Base-by-base conservation (phyloP, 179 eudicot genomes). In the Sideroxylon spinosum region DNA sequence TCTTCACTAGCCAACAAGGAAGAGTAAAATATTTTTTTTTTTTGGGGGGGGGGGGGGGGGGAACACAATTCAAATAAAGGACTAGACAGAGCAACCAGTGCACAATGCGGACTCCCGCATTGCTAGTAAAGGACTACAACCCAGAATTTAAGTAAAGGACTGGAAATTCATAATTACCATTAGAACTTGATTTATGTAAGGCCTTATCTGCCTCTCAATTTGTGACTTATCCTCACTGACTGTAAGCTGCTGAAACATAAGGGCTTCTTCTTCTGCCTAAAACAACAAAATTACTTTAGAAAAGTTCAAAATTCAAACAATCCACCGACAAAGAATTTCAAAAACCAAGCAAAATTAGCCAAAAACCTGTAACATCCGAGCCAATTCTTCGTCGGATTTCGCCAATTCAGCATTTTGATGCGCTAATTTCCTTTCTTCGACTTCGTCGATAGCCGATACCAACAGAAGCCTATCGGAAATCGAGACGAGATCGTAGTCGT, bases 241-340 rank as follows among this genome's bases (percentile, higher is more conserved):
- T 71, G 75, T 90, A 80, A 84, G 86, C 74, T 93, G 93, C 85
- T 93, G 98, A 82, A 88, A 78, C 86, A 95, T 87, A 79, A 93
- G 87, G 50, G 95, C 97, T 77, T 95, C 99, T 85, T 93, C 99
- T 82, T 93, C 95, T 44, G 92, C 95, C 99, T 95, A 80, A 44
- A 82, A 66, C 63, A 81, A 50, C 20, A 53, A 46, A 22, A 73
- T 37, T 26, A 22, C 13, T 57, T 72, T 50, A 23, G n/a, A 49
- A 74, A 55, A 66, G 19, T 25, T 44, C 9, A 71, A 28, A 56
- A 25, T 12, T 49, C 60, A 12, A 32, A 76, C 22, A 55, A 1
- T 32, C 12, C 37, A 59, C 9, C 37, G 68, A 60, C 20, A 22
- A 69, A 46, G 4, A 17, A 25, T 14, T 3, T 6, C 7, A 68